Evolutionary conservation across 192 early-diverging fungal genomes (phyloP), one percentile per base, ranked within the genome.

Genomic region (Podila minutissima): DNA sequence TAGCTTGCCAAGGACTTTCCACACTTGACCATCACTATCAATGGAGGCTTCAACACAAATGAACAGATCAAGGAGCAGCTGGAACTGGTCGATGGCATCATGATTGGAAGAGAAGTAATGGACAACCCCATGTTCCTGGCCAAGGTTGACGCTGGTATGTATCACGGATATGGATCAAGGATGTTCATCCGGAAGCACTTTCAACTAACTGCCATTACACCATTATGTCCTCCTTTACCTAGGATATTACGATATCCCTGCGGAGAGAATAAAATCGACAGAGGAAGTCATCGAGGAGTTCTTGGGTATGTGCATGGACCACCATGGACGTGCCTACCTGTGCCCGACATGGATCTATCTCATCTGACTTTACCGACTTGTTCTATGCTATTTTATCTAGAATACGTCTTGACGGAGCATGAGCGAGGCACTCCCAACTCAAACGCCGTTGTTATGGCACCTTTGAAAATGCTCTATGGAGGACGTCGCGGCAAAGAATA

Each of bases 41-140:
- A 94, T 72, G 93, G 93, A 69, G 93, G 92, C 7, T 88, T 92
- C 28, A 84, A 85, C 55, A 85, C 82, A 2, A 83, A 84, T 20
- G 83, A 87, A 0, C 66, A 85, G 2, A 82, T 91, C 15, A 70
- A 69, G 5, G 62, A 69, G 20, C 89, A 89, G 60, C 66, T 94
- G 26, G 68, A 70, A 0, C 33, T 72, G 11, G 86, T 86, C 0
- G 90, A 92, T 68, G 91, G 90, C 2, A 88, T 92, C 46, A 94
- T 94, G 93, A 71, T 94, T 51, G 93, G 93, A 29, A 72, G 93
- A 31, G 88, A 92, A 83, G 87, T 94, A 0, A 88, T 89, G 71
- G 87, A 93, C 50, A 74, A 90, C 50, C 93, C 93, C 17, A 84
- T 91, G 83, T 94, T 94, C 62, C 76, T 94, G 41, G 73, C 88